Conservation (phyloP, 2,329 filamentous ascomycete species). For the Atkinsonella texensis region DNA sequence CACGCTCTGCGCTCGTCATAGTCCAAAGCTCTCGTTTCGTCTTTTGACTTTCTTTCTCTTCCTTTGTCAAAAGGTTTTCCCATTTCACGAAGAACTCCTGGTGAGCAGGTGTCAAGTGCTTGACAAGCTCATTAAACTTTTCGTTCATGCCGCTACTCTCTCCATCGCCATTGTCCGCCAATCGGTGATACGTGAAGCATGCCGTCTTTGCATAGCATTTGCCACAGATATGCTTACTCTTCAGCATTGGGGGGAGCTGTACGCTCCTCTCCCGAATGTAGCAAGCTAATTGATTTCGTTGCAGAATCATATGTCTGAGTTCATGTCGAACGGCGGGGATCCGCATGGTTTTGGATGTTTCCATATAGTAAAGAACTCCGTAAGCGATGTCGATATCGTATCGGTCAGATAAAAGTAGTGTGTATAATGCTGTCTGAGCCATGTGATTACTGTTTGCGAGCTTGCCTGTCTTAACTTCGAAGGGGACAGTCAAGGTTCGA, state of each 20-base stretch:
- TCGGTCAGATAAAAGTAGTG: conserved; percentile 79
- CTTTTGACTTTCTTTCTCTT: conserved; percentile 83
- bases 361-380: conserved; percentile 90
- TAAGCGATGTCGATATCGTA: conserved; percentile 89
- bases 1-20: conserved; percentile 79
- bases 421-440: conserved; percentile 91
- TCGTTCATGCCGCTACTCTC: conserved; percentile 71
- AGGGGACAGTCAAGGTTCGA: conserved; percentile 70
- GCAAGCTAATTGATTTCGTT: conserved; percentile 79
- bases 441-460: conserved; percentile 72
- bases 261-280: conserved; percentile 70
- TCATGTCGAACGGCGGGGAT: conserved; percentile 80
- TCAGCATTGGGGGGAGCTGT: conserved; percentile 76
- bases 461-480: conserved; percentile 92
- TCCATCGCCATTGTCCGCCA: conserved; percentile 72
- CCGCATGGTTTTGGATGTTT: conserved; percentile 73
- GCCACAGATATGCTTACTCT: conserved; percentile 68
- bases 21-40: conserved; percentile 90
- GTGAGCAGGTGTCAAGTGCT: conserved; percentile 62
- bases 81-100: conserved; percentile 85
- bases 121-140: conserved; percentile 71
- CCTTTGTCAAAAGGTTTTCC: conserved; percentile 85
- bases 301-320: conserved; percentile 91
- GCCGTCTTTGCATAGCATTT: conserved; percentile 83
- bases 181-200: conserved; percentile 88